Evolutionary conservation across 2,329 filamentous ascomycete genomes (phyloP), one percentile per base, ranked within the genome.

Genomic region (Cordyceps militaris): DNA sequence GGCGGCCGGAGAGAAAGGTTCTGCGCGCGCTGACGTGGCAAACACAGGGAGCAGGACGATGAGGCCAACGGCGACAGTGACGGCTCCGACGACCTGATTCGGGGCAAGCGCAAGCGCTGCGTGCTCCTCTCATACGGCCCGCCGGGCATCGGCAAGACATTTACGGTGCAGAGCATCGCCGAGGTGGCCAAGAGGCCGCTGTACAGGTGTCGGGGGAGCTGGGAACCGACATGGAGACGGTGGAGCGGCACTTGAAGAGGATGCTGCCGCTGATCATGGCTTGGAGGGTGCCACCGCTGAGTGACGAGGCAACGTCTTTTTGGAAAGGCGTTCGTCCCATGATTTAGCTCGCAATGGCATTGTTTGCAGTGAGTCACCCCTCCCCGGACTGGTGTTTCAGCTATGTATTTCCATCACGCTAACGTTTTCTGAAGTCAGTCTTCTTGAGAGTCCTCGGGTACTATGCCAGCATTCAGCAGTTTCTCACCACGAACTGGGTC

Each of bases 381-480:
- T n/a, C n/a, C n/a, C n/a, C n/a, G n/a, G n/a, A n/a, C n/a, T n/a
- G n/a, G n/a, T n/a, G n/a, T n/a, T n/a, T n/a, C n/a, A n/a, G n/a
- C n/a, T n/a, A n/a, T n/a, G n/a, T n/a, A n/a, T n/a, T n/a, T n/a
- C n/a, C n/a, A n/a, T n/a, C n/a, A n/a, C n/a, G n/a, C n/a, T n/a
- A n/a, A n/a, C n/a, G n/a, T n/a, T n/a, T n/a, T n/a, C n/a, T n/a
- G n/a, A n/a, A n/a, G n/a, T n/a, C n/a, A 28, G 70, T 73, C 0
- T 73, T 74, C 44, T 61, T 73, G 5, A 66, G 71, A 7, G 64
- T 68, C 0, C 62, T 74, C 3, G 70, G 71, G 46, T 72, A 71
- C 55, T 71, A 70, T 56, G 62, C 64, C 5, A 69, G 71, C 7
- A 73, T 73, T 21, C 56, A 73, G 1, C n/a, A n/a, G n/a, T 67